These are phyloP conservation scores for Aspergillus uvarum DNA, from an alignment of 2,329 filamentous ascomycete species.

Conservation along the genomic window DNA sequence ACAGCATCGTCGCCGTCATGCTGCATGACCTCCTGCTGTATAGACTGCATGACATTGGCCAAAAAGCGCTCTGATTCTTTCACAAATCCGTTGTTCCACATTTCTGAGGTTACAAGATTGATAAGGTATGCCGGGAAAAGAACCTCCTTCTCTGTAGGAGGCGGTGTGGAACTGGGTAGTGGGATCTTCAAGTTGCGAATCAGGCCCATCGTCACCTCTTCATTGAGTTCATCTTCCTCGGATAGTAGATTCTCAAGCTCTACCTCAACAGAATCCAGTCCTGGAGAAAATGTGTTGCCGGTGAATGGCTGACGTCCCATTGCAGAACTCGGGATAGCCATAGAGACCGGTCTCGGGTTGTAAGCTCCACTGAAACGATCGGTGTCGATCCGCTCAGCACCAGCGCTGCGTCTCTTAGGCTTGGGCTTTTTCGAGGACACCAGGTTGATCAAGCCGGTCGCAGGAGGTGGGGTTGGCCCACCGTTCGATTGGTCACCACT, in stretches of 20 bases:
- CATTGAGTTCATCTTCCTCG: constrained; percentile 92
- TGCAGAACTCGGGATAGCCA: constrained; percentile 66
- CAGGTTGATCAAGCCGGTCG: constrained; percentile 87
- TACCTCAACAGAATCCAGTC: constrained; percentile 86
- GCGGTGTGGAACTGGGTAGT: constrained; percentile 77
- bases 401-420: constrained; percentile 74
- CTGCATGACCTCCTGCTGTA: constrained; percentile 99
- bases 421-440: constrained; percentile 97
- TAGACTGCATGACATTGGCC: constrained; percentile 99
- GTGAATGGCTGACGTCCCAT: constrained; percentile 69
- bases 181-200: constrained; percentile 98
- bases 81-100: constrained; percentile 99
- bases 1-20: constrained; percentile 96
- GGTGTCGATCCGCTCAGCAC: constrained; percentile 77
- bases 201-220: constrained; percentile 93
- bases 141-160: constrained; percentile 96
- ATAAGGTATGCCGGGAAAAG: constrained; percentile 98
- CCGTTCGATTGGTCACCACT: constrained; percentile 66
- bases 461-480: constrained; percentile 52
- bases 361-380: constrained; percentile 91
- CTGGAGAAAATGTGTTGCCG: constrained; percentile 74
- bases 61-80: constrained; percentile 99
- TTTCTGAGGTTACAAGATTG: constrained; percentile 97
- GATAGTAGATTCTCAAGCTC: constrained; percentile 92
- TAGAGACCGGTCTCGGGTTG: constrained; percentile 92